A percentile compares a stretch with the other conserved stretches of the same genome.
Evolutionary conservation across 805 yeast species (phyloP).

Genomic region (Saturnispora halmiae): DNA sequence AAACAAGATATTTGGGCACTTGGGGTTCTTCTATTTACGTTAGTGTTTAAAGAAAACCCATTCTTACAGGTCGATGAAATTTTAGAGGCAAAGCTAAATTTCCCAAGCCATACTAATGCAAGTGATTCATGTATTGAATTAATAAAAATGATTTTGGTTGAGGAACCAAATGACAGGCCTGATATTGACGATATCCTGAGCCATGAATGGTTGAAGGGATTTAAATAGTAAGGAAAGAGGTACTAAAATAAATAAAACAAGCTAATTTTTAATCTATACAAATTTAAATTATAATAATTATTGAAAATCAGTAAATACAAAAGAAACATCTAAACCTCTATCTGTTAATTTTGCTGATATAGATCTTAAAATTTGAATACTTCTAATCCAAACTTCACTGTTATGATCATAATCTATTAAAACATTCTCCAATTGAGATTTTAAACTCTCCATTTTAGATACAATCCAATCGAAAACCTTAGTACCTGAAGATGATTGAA

Average conservation of each 20-base stretch:
- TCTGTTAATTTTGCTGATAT: conserved; percentile 3
- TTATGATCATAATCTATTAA: conserved; percentile 9
- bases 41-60: conserved; percentile 90
- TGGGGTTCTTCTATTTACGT: conserved; percentile 83
- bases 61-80: conserved; percentile 93
- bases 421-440: conserved; percentile 4
- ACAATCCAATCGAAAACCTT: conserved; percentile 10
- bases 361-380: conserved; percentile 5
- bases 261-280: conserved; percentile 27
- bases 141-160: conserved; percentile 56
- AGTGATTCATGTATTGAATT: conserved; percentile 54
- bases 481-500: conserved; percentile 8
- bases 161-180: conserved; percentile 61
- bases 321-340: conserved; percentile 7
- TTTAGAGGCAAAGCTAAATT: conserved; percentile 75
- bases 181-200: conserved; percentile 59
- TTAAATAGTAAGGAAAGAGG: conserved; percentile 13
- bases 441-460: conserved; percentile 7
- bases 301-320: conserved; percentile 30
- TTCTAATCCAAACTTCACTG: conserved; percentile 4
- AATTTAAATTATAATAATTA: conserved; percentile 28
- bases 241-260: conserved; percentile 22
- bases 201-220: conserved; percentile 55
- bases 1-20: conserved; percentile 98
- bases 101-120: conserved; percentile 47